phyloP scores from a whole-genome alignment of 176 grass and related monocot genomes.

The Hordeum marinum region DNA sequence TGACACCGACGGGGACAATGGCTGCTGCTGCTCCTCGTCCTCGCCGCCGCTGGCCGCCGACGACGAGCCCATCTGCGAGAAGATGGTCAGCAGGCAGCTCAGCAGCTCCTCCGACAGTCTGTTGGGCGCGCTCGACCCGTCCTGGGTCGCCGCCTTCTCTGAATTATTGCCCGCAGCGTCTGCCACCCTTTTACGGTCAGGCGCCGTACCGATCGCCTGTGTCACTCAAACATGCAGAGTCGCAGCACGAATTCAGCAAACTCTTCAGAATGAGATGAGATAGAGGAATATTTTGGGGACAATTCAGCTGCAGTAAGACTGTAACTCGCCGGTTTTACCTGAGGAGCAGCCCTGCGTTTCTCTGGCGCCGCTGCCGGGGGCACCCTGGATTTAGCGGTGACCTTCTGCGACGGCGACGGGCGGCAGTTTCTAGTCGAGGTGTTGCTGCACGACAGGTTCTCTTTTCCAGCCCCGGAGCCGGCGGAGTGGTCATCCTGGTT shows the following conservation, averaged over 20 bases:
- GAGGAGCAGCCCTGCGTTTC: conserved; percentile 34
- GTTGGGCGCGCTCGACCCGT: conserved; percentile 53
- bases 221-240: background rate
- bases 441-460: conserved; percentile 64
- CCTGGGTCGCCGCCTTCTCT: conserved; percentile 19
- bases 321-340: conserved; percentile 31
- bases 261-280: too few relatives aligned
- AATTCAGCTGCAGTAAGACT: background rate
- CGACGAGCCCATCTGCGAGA: conserved; percentile 44
- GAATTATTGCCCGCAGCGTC: conserved; percentile 32
- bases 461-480: conserved; percentile 41
- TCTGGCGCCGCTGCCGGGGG: conserved; percentile 16
- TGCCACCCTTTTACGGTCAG: conserved; percentile 33
- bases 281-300: background rate
- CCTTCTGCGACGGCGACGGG: conserved; percentile 45
- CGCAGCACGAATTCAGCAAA: background rate
- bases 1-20: conserved; percentile 57
- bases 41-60: background rate
- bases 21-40: conserved; percentile 51
- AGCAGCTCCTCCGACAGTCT: conserved; percentile 84
- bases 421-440: conserved; percentile 40
- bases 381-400: conserved; percentile 23
- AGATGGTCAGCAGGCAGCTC: conserved; percentile 74
- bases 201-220: conserved; percentile 32
- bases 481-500: conserved; percentile 21